phyloP scores from a whole-genome alignment of 371 early-diverging fungal species.

The Entomophthora muscae region DNA sequence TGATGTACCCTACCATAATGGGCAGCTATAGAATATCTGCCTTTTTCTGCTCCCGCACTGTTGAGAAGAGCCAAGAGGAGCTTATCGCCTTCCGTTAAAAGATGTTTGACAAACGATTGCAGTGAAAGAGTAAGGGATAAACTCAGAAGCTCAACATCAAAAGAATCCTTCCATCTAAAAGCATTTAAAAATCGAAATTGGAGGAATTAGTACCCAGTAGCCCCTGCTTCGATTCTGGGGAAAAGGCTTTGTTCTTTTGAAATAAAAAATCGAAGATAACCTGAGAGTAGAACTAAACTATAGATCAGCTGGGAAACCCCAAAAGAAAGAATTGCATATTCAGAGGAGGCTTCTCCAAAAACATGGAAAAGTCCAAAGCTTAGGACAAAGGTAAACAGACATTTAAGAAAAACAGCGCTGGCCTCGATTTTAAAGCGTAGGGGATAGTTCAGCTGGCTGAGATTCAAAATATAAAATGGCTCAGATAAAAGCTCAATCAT shows the following conservation, averaged over 20 bases:
- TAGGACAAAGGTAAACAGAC: background rate
- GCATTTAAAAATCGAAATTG: background rate
- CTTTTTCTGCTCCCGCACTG: background rate
- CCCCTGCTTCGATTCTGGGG: background rate
- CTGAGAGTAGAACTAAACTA: background rate
- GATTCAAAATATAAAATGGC: background rate
- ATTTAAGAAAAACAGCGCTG: background rate
- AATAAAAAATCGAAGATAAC: background rate
- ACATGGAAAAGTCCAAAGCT: background rate
- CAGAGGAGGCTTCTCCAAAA: background rate
- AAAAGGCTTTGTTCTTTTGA: background rate
- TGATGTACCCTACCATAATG: conserved; percentile 76
- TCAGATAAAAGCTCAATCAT: background rate
- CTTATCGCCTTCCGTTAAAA: conserved; percentile 90
- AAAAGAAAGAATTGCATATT: background rate
- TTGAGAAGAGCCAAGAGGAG: conserved; percentile 39
- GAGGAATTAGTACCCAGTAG: background rate
- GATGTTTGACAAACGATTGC: conserved; percentile 77
- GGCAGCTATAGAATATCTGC: conserved; percentile 11
- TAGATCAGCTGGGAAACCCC: background rate
- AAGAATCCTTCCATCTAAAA: conserved; percentile 10
- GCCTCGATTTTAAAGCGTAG: background rate
- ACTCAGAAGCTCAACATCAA: conserved; percentile 33
- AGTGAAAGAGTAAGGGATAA: conserved; percentile 59
- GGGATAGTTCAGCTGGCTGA: background rate